Base-by-base conservation (phyloP, 225 moss, liverwort and hornwort species). In the Pseudisothecium myosuroides region DNA sequence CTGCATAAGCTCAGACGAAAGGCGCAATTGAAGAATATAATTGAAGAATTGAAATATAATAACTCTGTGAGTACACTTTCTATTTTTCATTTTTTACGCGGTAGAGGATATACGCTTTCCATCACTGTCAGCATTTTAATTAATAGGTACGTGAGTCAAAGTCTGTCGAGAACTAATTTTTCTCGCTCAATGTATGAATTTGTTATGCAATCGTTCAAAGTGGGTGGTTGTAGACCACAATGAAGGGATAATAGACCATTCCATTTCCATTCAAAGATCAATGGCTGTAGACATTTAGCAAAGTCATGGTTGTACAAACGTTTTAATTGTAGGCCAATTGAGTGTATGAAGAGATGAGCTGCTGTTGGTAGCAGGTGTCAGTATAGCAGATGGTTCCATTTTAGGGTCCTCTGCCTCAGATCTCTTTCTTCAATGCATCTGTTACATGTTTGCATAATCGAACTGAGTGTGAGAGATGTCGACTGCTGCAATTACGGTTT, bases 1-100 rank as follows among this genome's bases (percentile, higher is more conserved):
- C 58, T 91, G 84, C 86, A 76, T 76, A 67, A 83, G 72, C 91
- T 93, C 54, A 85, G 91, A 88, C 88, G 83, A 56, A 54, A 88
- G 47, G 93, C 93, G 29, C 88, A 91, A 63, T 86, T 83, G 64
- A 93, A 65, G 82, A 90, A 45, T 52, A 81, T 62, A 41, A 28
- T 81, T 43, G 85, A 89, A 81, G 81, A 85, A 85, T 72, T 80
- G 80, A 88, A 85, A 55, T 65, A 74, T 29, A 85, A 81, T 47
- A 52, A 29, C 78, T 71, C 87, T 34, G 90, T 90, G 77, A 90
- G 90, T 83, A 54, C 31, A 47, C 41, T 64, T 78, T 23, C 50
- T 64, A 61, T 54, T 61, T 41, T 29, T 11, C 37, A 80, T 36
- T 45, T 63, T 76, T 55, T 49, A 11, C 5, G 39, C 19, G 26